phyloP scores from a whole-genome alignment of 2,329 filamentous ascomycete species.

The Alternaria ethzedia region DNA sequence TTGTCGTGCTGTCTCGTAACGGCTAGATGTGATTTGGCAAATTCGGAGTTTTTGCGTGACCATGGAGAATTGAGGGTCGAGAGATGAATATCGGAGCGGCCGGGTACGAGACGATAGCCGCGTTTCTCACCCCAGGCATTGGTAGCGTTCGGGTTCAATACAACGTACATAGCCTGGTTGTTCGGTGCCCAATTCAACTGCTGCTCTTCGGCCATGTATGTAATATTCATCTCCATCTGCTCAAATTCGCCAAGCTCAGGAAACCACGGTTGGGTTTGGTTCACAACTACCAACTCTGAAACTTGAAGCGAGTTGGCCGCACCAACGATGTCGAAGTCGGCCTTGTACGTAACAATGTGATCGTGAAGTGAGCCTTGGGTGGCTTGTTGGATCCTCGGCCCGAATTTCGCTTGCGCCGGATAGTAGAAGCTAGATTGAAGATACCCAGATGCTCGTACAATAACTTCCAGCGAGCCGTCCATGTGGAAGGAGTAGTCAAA shows the following conservation, averaged over 20 bases:
- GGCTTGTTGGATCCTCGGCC: slow-evolving; percentile 48
- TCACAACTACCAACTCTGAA: slow-evolving; percentile 10
- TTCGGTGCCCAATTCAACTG: slow-evolving; percentile 56
- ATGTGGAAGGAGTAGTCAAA: slow-evolving; percentile 39
- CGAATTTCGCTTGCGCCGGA: slow-evolving; percentile 43
- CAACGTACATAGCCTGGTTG: slow-evolving; percentile 54
- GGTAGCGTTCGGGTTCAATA: slow-evolving; percentile 59
- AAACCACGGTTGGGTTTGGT: slow-evolving; percentile 23
- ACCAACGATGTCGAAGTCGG: slow-evolving; percentile 48
- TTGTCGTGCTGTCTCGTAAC: slow-evolving; percentile 56
- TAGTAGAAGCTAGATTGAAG: slow-evolving; percentile 43
- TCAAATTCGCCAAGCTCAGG: slow-evolving; percentile 42
- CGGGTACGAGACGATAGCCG: slow-evolving; percentile 56
- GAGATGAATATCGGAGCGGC: slow-evolving; percentile 39
- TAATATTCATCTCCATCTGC: slow-evolving; percentile 40
- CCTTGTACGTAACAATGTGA: slow-evolving; percentile 50
- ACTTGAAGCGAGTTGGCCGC: slow-evolving; percentile 45
- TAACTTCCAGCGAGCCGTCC: slow-evolving; percentile 45
- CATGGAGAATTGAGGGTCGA: slow-evolving; percentile 47
- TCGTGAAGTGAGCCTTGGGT: slow-evolving; percentile 32
- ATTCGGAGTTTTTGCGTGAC: slow-evolving; percentile 42
- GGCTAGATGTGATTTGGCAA: slow-evolving; percentile 49
- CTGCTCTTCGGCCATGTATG: slow-evolving; percentile 49
- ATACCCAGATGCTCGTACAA: slow-evolving; percentile 41
- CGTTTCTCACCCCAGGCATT: slow-evolving; percentile 61